Evolutionary conservation across 129 eudicot genomes (phyloP).

Genomic region (Centella asiatica): DNA sequence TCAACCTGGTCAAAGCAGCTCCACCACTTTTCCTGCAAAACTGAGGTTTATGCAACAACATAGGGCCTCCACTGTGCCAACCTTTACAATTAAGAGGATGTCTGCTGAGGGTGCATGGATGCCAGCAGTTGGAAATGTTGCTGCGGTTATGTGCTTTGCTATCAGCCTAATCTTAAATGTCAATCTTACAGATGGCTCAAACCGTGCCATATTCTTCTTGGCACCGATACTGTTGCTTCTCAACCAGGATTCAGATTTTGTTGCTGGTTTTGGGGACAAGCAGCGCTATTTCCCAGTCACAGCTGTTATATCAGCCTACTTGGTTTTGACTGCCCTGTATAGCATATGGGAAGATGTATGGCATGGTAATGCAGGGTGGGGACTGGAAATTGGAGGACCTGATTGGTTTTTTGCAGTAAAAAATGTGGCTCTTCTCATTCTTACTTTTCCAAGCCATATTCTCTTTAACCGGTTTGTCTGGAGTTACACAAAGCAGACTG

Average conservation of each 20-base stretch:
- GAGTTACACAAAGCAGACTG: slow-evolving; percentile 73
- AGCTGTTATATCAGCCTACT: slow-evolving; percentile 58
- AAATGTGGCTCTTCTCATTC: slow-evolving; percentile 73
- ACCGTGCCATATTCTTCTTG: slow-evolving; percentile 93
- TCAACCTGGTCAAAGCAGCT: slow-evolving; percentile 62
- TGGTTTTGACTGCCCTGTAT: slow-evolving; percentile 68
- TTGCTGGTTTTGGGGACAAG: slow-evolving; percentile 98
- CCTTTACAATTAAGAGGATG: slow-evolving; percentile 73
- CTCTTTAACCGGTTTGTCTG: slow-evolving; percentile 90
- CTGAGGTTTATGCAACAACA: slow-evolving; percentile 86
- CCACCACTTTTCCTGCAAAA: slow-evolving; percentile 53
- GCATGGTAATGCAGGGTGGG: slow-evolving; percentile 95
- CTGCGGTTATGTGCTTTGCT: slow-evolving; percentile 89
- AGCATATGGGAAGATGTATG: slow-evolving; percentile 92
- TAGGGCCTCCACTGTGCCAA: slow-evolving; percentile 65
- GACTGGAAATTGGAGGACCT: slow-evolving; percentile 83
- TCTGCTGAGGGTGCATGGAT: slow-evolving; percentile 99
- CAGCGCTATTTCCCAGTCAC: slow-evolving; percentile 95
- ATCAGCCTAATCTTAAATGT: slow-evolving; percentile 81
- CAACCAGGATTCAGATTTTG: slow-evolving; percentile 93
- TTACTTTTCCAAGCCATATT: slow-evolving; percentile 84
- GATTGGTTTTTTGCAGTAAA: slow-evolving; percentile 95
- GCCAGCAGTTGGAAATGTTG: slow-evolving; percentile 99
- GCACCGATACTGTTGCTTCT: slow-evolving; percentile 85
- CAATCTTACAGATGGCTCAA: slow-evolving; percentile 89